Conservation (phyloP, 441 rosid species). For the Erodium moschatum region DNA sequence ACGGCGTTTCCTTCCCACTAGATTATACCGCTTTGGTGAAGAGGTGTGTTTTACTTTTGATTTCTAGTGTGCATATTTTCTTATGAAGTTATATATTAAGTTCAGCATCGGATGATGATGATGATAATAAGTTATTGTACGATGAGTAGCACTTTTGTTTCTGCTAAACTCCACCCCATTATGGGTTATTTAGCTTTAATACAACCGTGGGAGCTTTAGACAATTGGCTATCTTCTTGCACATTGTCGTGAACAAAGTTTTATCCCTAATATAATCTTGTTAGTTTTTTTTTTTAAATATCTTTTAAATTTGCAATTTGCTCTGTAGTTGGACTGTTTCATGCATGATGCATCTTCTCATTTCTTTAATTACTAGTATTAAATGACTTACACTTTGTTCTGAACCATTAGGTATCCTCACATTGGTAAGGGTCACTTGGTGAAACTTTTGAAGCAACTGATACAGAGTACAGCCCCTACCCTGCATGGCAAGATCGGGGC, state of each 20-base stretch:
- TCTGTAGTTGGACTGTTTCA: conserved; percentile 13
- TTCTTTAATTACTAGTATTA: conserved; percentile 12
- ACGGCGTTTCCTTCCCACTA: conserved; percentile 72
- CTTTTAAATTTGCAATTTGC: not conserved
- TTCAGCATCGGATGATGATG: not conserved
- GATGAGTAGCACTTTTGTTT: conserved; percentile 9
- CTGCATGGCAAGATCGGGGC: conserved; percentile 39
- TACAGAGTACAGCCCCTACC: conserved; percentile 46
- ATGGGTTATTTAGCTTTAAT: not conserved
- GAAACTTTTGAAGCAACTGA: conserved; percentile 85
- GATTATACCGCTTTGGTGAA: conserved; percentile 57
- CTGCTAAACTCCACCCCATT: not conserved
- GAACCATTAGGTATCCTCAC: conserved; percentile 73
- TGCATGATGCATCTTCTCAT: conserved; percentile 7
- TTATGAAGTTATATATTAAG: conserved; percentile 10
- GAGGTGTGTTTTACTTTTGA: conserved; percentile 41
- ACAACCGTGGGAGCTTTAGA: not conserved
- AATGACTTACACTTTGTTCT: conserved; percentile 25
- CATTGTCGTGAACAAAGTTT: not conserved
- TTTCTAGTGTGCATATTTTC: not conserved
- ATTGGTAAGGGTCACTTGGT: conserved; percentile 81
- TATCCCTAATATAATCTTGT: not conserved
- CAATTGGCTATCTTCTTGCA: conserved; percentile 6
- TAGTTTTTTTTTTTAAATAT: conserved; percentile 7
- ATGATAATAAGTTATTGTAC: not conserved